A percentile compares a stretch with the other conserved stretches of the same genome.
Evolutionary conservation across 2,329 filamentous ascomycete genomes (phyloP).

Genomic region (Microcyclosporella mali): DNA sequence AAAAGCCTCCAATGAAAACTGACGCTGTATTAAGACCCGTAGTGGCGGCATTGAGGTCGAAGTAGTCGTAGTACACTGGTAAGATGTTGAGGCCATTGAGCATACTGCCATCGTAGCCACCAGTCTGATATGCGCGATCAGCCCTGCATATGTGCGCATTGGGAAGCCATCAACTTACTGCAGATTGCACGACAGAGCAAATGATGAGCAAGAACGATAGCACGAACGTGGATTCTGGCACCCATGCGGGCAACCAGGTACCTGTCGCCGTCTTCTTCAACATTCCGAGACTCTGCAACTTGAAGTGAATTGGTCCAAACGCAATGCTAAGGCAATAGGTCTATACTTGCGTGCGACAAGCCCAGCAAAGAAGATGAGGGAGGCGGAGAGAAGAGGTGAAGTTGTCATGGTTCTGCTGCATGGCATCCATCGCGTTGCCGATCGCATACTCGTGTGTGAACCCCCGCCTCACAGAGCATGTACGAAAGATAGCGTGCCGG

Average conservation of each 20-base stretch:
- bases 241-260: slow-evolving; percentile 22
- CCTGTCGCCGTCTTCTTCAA: slow-evolving; percentile 14
- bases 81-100: slow-evolving; percentile 55
- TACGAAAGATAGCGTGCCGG: no score
- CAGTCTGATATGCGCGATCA: slow-evolving; percentile 7
- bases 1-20: slow-evolving; percentile 48
- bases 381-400: no score
- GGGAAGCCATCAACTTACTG: not conserved
- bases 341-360: no score
- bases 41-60: slow-evolving; percentile 48
- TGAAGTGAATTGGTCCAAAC: not conserved
- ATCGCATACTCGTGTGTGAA: no score
- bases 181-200: slow-evolving; percentile 21
- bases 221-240: slow-evolving; percentile 19
- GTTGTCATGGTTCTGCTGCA: no score
- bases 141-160: no score
- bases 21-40: slow-evolving; percentile 51
- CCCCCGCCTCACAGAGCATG: no score
- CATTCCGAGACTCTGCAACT: slow-evolving; percentile 3
- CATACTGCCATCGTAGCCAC: slow-evolving; percentile 34
- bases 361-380: no score
- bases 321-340: no score
- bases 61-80: slow-evolving; percentile 52
- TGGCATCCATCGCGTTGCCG: no score
- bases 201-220: slow-evolving; percentile 20